Evolutionary conservation across 371 early-diverging fungal species (phyloP).

Genomic region (Mortierella sp.): DNA sequence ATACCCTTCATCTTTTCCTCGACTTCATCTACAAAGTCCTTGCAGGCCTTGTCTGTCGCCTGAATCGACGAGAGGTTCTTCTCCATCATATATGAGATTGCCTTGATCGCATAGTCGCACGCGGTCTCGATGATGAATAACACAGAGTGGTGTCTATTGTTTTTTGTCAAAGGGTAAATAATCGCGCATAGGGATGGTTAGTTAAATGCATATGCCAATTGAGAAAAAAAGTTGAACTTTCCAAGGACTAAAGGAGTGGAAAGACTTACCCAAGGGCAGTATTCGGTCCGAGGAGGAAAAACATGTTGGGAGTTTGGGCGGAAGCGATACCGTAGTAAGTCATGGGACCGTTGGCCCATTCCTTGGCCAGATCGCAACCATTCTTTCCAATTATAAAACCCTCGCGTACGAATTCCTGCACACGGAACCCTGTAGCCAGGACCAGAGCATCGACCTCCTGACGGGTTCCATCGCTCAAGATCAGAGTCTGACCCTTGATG

Average conservation of each 20-base stretch:
- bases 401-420: slow-evolving; percentile 44
- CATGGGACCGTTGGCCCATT: slow-evolving; percentile 29
- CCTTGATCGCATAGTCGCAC: slow-evolving; percentile 46
- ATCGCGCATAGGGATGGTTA: too few relatives aligned
- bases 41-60: slow-evolving; percentile 34
- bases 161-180: not conserved
- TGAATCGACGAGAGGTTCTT: slow-evolving; percentile 41
- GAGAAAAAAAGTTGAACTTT: slow-evolving; percentile 5
- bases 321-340: slow-evolving; percentile 53
- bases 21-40: slow-evolving; percentile 34
- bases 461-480: slow-evolving; percentile 56
- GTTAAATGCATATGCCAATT: not conserved
- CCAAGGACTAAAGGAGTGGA: too few relatives aligned
- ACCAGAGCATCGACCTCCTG: slow-evolving; percentile 67
- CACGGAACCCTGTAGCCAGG: slow-evolving; percentile 76
- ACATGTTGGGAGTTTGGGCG: slow-evolving; percentile 60
- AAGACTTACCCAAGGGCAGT: slow-evolving; percentile 36
- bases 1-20: slow-evolving; percentile 52
- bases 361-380: slow-evolving; percentile 29
- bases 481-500: slow-evolving; percentile 61
- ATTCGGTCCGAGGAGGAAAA: slow-evolving; percentile 52
- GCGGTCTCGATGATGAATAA: slow-evolving; percentile 50
- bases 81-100: slow-evolving; percentile 52
- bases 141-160: slow-evolving; percentile 44
- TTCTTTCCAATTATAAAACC: slow-evolving; percentile 45